Conservation (phyloP, 495 filamentous ascomycete genomes). For the Penicillium simplicissimum region DNA sequence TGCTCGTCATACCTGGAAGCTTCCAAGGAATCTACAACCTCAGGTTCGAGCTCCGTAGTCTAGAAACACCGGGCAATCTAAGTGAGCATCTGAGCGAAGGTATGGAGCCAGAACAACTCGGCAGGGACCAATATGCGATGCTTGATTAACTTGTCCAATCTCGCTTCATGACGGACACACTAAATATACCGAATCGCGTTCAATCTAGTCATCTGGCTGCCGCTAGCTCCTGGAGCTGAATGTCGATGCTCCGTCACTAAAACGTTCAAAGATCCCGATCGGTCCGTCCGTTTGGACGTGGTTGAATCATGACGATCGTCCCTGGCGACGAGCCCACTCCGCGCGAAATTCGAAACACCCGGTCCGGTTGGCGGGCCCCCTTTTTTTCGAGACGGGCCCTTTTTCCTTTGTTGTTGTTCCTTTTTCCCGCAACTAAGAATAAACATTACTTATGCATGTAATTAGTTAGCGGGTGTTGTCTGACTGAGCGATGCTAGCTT, state of each 20-base stretch:
- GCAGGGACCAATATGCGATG: neutral
- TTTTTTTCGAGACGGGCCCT: conserved; percentile 17
- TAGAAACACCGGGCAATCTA: no score
- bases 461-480: neutral
- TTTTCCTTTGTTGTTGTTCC: neutral
- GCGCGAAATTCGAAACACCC: conserved; percentile 25
- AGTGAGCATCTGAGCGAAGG: no score
- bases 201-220: neutral
- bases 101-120: neutral
- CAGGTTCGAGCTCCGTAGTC: no score
- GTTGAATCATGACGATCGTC: conserved; percentile 25
- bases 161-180: neutral
- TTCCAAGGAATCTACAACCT: no score
- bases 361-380: conserved; percentile 5
- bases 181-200: neutral
- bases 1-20: no score
- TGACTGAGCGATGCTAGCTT: neutral
- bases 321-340: conserved; percentile 23
- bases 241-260: neutral
- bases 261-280: neutral
- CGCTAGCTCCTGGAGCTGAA: no score
- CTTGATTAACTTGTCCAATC: neutral
- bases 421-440: neutral
- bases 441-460: neutral
- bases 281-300: neutral